Conservation (phyloP, 768 basidiomycete species). For the Boletus edulis region DNA sequence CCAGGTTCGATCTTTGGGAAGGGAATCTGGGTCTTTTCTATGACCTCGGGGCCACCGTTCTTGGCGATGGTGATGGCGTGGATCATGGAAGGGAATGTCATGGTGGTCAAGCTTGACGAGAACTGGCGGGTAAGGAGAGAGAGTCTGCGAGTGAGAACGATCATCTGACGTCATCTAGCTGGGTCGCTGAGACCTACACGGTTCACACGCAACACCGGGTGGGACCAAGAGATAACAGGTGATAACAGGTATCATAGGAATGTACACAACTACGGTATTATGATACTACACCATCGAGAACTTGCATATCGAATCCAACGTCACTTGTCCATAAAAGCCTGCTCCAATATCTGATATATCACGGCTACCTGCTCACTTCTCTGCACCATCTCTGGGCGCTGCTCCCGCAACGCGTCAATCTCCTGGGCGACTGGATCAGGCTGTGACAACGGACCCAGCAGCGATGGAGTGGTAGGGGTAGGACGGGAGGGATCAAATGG, state of each 20-base stretch:
- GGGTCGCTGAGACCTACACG: no score
- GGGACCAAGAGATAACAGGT: no score
- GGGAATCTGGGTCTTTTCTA: slow-evolving; percentile 64
- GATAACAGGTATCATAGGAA: no score
- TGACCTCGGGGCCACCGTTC: slow-evolving; percentile 75
- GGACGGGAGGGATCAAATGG: slow-evolving; percentile 23
- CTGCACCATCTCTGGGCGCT: slow-evolving; percentile 82
- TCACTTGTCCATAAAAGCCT: slow-evolving; percentile 21
- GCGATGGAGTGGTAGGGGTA: slow-evolving; percentile 40
- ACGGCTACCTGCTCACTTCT: slow-evolving; percentile 60
- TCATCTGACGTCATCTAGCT: neutral
- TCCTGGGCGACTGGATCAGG: slow-evolving; percentile 63
- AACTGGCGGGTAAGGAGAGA: slow-evolving; percentile 32
- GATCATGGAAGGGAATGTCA: slow-evolving; percentile 59
- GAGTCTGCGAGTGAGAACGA: slow-evolving; percentile 14
- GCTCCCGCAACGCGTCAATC: slow-evolving; percentile 76
- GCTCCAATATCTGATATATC: slow-evolving; percentile 58
- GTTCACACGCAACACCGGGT: no score
- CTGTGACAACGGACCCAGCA: slow-evolving; percentile 56
- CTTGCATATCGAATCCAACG: neutral
- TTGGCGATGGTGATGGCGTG: slow-evolving; percentile 71
- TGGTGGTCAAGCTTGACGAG: slow-evolving; percentile 28
- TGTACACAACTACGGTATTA: no score
- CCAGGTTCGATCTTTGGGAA: slow-evolving; percentile 61
- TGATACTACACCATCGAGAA: no score